Evolutionary conservation across 768 basidiomycete species (phyloP).

Genomic region (Mycena epipterygia): DNA sequence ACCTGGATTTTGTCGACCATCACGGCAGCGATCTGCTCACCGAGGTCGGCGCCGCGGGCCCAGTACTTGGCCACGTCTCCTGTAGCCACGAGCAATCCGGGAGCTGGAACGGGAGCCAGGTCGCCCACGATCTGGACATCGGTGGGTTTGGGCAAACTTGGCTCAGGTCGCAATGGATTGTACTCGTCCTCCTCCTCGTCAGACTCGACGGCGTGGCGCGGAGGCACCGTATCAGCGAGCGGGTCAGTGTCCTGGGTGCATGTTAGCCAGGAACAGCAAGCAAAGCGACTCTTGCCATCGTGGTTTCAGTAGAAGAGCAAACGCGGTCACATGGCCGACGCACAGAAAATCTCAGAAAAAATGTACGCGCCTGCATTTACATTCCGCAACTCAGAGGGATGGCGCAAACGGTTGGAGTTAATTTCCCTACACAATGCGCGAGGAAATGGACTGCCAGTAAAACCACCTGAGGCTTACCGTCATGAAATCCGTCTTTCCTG

Average conservation of each 20-base stretch:
- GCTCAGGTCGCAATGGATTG: conserved; percentile 53
- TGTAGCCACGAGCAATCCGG: conserved; percentile 59
- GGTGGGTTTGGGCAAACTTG: conserved; percentile 29
- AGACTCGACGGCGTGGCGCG: conserved; percentile 74
- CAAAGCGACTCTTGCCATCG: conserved; percentile 15
- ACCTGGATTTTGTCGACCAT: conserved; percentile 63
- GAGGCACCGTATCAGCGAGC: conserved; percentile 67
- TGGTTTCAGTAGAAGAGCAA: neutral
- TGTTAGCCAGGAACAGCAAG: conserved; percentile 5
- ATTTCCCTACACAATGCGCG: too few species aligned
- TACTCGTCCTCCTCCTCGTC: conserved; percentile 78
- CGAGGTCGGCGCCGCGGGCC: conserved; percentile 65
- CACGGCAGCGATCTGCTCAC: conserved; percentile 63
- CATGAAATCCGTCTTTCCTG: too few species aligned
- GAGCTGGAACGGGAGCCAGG: conserved; percentile 37
- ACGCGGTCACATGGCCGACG: neutral
- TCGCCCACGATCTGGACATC: conserved; percentile 57
- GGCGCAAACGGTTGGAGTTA: too few species aligned
- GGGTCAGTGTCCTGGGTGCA: conserved; percentile 63
- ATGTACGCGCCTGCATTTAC: neutral
- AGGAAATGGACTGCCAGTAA: too few species aligned
- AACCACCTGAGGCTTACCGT: too few species aligned
- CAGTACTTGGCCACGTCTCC: conserved; percentile 62
- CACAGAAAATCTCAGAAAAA: neutral
- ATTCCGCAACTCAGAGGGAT: too few species aligned